Conservation (phyloP, 2,329 filamentous ascomycete species). For the Aspergillus oerlinghausenensis region DNA sequence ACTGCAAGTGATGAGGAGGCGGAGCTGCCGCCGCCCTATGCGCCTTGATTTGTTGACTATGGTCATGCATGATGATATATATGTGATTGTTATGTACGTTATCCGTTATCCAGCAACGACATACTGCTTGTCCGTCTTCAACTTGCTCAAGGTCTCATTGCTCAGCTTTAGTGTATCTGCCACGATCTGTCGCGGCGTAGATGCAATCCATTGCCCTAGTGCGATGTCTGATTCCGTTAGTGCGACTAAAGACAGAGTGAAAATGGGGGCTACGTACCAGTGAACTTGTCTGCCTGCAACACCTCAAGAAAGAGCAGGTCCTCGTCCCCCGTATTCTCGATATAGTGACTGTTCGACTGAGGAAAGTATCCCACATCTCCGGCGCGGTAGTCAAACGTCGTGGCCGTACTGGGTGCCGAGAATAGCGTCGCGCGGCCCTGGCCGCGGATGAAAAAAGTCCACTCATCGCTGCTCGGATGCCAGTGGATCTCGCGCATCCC, state of each 20-base stretch:
- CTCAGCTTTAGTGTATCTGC: conserved; percentile 51
- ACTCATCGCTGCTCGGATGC: conserved; percentile 75
- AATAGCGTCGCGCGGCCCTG: conserved; percentile 71
- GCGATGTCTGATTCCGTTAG: conserved; percentile 38
- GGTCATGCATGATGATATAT: neutral
- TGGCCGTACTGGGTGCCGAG: conserved; percentile 61
- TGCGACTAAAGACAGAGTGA: neutral
- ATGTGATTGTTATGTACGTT: neutral
- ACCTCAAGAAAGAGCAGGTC: conserved; percentile 73
- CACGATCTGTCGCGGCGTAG: conserved; percentile 55
- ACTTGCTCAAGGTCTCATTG: conserved; percentile 33
- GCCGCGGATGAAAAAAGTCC: conserved; percentile 73
- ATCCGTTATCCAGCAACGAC: conserved; percentile 35
- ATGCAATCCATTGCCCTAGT: conserved; percentile 46
- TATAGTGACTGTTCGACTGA: conserved; percentile 72
- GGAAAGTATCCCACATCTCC: conserved; percentile 77
- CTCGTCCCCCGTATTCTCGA: conserved; percentile 71
- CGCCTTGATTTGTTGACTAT: neutral
- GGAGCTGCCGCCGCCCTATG: neutral
- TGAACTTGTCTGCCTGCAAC: conserved; percentile 65
- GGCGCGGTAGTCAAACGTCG: conserved; percentile 70
- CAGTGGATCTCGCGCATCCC: conserved; percentile 77
- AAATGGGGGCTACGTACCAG: conserved; percentile 14
- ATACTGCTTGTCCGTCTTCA: conserved; percentile 46
- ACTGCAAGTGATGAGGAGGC: neutral